Evolutionary conservation across 495 filamentous ascomycete species (phyloP), one percentile per base, ranked within the genome.

Genomic region (Daldinia vernicosa): DNA sequence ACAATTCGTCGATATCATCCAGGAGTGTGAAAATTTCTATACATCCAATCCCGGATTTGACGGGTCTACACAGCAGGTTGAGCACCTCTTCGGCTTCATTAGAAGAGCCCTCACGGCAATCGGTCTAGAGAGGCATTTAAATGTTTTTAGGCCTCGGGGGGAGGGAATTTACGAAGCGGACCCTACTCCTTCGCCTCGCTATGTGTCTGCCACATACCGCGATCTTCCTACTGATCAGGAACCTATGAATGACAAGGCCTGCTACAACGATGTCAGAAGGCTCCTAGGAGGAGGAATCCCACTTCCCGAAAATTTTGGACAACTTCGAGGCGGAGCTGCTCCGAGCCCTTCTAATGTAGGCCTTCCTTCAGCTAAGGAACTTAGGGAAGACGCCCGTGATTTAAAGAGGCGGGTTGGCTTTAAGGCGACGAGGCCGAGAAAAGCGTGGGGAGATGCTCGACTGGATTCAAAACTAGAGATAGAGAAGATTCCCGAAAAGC

Each of bases 301-400:
- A 30, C 28, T 4, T 1, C 28, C n/a, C n/a, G n/a, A 6, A 28
- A 28, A 1, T 28, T 55, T 1, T 4, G 52, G 52, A 4, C 4
- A 6, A 0, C 39, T 61, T 26, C 47, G 61, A 40, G 61, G 61
- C 2, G 61, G 61, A 6, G 60, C 35, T 33, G 8, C 50, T 30
- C 35, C 51, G 26, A 22, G 0, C 27, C n/a, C 40, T 45, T 22
- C 40, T 17, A 17, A 45, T 9, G 8, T 8, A 45, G n/a, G n/a
- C 6, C 9, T 8, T 11, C 17, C n/a, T 39, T 39, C 37, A 17
- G 12, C 4, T 35, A 17, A 1, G 39, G 0, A n/a, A 17, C 39
- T 17, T 11, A 47, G 7, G 17, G 14, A 0, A 0, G 11, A 22
- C 4, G 24, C 17, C 19, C 43, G 19, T 5, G 2, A 56, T 15